Evolutionary conservation across 345 rosid genomes (phyloP).

Genomic region (Crucihimalaya himalaica): DNA sequence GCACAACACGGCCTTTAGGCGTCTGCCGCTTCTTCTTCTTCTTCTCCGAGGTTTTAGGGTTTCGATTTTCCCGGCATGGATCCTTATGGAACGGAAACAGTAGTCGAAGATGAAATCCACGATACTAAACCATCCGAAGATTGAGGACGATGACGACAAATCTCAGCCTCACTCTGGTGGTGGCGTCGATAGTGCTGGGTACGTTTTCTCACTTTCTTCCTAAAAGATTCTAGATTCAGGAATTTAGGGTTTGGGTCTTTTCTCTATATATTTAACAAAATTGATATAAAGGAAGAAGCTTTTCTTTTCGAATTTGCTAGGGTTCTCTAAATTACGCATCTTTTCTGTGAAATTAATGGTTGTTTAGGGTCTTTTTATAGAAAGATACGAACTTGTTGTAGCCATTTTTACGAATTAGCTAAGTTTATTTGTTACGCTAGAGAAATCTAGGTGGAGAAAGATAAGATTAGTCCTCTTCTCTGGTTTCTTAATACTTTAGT

Average conservation of each 20-base stretch:
- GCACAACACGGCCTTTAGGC: conserved; percentile 32
- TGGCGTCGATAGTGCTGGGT: conserved; percentile 84
- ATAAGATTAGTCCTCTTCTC: conserved; percentile 24
- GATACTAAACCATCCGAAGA: conserved; percentile 47
- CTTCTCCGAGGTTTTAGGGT: conserved; percentile 4
- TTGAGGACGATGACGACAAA: conserved; percentile 50
- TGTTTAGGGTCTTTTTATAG: not conserved
- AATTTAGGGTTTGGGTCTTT: conserved; percentile 2
- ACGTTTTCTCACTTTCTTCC: conserved; percentile 26
- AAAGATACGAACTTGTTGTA: conserved; percentile 3
- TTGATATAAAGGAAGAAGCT: too few species aligned
- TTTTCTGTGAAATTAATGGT: not conserved
- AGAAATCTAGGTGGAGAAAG: conserved; percentile 26
- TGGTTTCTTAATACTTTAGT: conserved; percentile 26
- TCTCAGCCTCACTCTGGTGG: conserved; percentile 64
- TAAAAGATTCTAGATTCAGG: conserved; percentile 23
- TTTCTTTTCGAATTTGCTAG: conserved; percentile 8
- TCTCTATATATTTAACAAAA: too few species aligned
- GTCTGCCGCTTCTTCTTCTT: conserved; percentile 17
- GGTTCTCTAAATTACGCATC: conserved; percentile 8
- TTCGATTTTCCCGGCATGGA: conserved; percentile 47
- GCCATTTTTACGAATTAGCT: not conserved
- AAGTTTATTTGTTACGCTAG: conserved; percentile 13
- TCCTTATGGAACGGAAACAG: conserved; percentile 48
- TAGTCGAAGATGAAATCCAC: conserved; percentile 45